phyloP scores from a whole-genome alignment of 2,329 filamentous ascomycete species.

The Aspergillus costaricaensis region DNA sequence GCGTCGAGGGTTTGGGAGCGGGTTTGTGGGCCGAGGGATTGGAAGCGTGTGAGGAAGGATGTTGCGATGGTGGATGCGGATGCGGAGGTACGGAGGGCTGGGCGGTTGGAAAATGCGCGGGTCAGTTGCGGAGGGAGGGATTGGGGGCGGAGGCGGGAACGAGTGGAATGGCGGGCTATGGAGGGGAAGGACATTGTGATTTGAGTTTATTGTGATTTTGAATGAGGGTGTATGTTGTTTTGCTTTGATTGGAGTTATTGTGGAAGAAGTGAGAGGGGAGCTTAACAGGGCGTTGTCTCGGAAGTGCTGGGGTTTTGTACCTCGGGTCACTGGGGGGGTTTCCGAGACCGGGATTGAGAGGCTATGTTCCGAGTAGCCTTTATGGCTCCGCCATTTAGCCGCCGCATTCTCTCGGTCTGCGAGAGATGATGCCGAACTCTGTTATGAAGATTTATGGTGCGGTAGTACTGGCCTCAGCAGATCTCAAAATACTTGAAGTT shows the following conservation, averaged over 20 bases:
- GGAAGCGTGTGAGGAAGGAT: slow-evolving; percentile 46
- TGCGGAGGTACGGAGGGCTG: slow-evolving; percentile 17
- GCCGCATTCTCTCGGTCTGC: not conserved
- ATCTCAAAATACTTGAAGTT: too few relatives aligned
- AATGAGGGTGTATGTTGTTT: too few relatives aligned
- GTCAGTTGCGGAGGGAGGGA: not conserved
- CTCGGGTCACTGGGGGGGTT: not conserved
- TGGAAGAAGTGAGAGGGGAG: not conserved
- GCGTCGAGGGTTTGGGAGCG: slow-evolving; percentile 59
- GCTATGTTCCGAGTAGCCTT: not conserved
- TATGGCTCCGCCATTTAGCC: not conserved
- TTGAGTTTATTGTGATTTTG: too few relatives aligned
- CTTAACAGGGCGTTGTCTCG: too few relatives aligned
- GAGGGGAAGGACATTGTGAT: slow-evolving; percentile 11
- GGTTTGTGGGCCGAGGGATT: slow-evolving; percentile 44
- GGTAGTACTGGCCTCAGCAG: too few relatives aligned
- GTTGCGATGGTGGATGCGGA: slow-evolving; percentile 39
- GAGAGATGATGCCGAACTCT: not conserved
- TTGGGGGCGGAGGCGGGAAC: not conserved
- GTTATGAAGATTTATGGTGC: too few relatives aligned
- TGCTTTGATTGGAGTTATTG: too few relatives aligned
- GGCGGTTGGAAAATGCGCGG: slow-evolving; percentile 19
- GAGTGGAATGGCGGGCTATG: not conserved
- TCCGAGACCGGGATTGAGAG: slow-evolving; percentile 6
- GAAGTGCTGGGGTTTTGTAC: not conserved